These are phyloP conservation scores for Parsonsia alboflavescens DNA, from an alignment of 257 asterid genomes.

Conservation along the genomic window DNA sequence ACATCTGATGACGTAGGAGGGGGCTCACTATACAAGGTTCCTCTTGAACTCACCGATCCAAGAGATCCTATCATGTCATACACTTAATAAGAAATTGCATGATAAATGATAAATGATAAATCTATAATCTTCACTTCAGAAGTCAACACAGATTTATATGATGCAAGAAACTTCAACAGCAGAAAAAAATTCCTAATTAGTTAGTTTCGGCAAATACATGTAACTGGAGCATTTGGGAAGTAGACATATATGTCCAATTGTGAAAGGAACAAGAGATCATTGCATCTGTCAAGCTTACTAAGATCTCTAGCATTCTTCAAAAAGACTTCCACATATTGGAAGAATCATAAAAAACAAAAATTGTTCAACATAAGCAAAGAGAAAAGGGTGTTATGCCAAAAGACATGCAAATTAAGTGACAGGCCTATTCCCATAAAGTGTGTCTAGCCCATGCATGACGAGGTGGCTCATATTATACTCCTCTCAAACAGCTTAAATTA, in stretches of 20 bases:
- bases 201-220: background rate
- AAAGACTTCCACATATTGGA: background rate
- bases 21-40: constrained; percentile 63
- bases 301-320: background rate
- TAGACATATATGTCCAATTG: background rate
- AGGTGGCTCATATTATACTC: background rate
- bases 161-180: background rate
- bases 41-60: constrained; percentile 68
- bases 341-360: background rate
- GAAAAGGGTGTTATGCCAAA: background rate
- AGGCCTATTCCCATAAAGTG: background rate
- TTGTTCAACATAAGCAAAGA: background rate
- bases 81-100: constrained; percentile 13
- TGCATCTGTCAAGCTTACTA: too few species aligned
- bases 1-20: constrained; percentile 34
- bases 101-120: constrained; percentile 6
- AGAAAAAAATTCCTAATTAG: background rate
- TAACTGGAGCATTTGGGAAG: background rate
- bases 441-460: background rate
- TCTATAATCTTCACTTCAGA: background rate
- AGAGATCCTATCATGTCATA: constrained; percentile 65
- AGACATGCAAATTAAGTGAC: background rate
- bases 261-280: too few species aligned
- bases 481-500: background rate
- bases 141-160: background rate